Evolutionary conservation across 2,329 filamentous ascomycete species (phyloP).

Genomic region (Coniochaeta sp.): DNA sequence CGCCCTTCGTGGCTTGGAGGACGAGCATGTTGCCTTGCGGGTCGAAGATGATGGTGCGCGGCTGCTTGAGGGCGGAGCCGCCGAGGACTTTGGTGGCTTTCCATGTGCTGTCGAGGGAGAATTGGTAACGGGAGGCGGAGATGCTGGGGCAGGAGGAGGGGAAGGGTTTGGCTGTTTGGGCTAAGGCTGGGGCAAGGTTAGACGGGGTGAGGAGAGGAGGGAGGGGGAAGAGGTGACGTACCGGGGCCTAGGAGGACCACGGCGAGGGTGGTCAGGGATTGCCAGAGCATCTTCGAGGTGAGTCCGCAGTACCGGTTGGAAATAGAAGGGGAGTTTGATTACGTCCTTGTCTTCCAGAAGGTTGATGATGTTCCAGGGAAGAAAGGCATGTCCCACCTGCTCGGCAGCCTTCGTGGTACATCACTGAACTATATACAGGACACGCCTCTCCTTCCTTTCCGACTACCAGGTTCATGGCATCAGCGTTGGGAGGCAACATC

Average conservation of each 20-base stretch:
- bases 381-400: not conserved
- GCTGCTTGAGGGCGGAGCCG: conserved; percentile 19
- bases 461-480: not conserved
- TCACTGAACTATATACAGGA: not conserved
- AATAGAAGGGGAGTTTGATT: too few species aligned
- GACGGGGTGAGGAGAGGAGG: not conserved
- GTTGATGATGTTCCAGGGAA: not conserved
- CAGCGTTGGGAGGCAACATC: not conserved
- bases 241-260: not conserved
- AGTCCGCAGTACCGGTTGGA: too few species aligned
- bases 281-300: conserved; percentile 1
- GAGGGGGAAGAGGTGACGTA: not conserved
- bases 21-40: conserved; percentile 29
- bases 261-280: not conserved
- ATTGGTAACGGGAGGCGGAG: conserved; percentile 22
- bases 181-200: conserved; percentile 2
- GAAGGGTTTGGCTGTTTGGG: conserved; percentile 16
- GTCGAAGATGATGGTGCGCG: conserved; percentile 29
- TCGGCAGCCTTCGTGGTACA: not conserved
- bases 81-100: conserved; percentile 31
- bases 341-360: too few species aligned
- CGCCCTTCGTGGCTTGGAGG: conserved; percentile 26
- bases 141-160: conserved; percentile 27
- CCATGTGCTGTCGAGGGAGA: conserved; percentile 27
- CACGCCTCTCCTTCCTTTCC: not conserved